These are phyloP conservation scores for Tulasnella sp. DNA, from an alignment of 768 basidiomycete genomes.

Conservation along the genomic window DNA sequence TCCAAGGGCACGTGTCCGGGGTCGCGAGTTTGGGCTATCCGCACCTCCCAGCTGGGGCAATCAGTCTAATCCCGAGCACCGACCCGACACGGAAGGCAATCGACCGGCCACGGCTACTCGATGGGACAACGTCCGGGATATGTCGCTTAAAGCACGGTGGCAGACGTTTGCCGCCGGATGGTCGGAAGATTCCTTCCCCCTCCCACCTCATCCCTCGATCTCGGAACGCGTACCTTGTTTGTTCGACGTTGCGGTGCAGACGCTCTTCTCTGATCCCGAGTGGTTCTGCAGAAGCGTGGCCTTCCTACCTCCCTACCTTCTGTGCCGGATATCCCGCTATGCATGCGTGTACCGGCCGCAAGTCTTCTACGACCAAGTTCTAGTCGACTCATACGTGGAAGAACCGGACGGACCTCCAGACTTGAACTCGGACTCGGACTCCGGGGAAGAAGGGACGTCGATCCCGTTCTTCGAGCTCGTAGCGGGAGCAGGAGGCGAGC, in stretches of 20 bases:
- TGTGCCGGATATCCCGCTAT: not conserved
- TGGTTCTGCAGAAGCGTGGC: not conserved
- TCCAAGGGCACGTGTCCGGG: too few relatives aligned
- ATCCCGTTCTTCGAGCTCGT: constrained; percentile 2
- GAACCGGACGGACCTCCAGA: not conserved
- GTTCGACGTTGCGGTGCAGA: not conserved
- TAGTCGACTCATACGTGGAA: not conserved
- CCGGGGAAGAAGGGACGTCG: not conserved
- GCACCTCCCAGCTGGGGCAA: too few relatives aligned
- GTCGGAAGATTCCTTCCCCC: not conserved
- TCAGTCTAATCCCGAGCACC: too few relatives aligned
- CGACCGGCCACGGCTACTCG: not conserved
- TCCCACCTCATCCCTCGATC: not conserved
- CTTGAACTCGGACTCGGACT: too few relatives aligned
- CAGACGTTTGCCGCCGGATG: not conserved
- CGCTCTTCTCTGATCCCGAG: not conserved
- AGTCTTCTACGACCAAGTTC: not conserved
- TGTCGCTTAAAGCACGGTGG: not conserved
- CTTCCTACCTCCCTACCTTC: constrained; percentile 6
- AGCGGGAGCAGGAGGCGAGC: not conserved
- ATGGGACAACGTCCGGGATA: not conserved
- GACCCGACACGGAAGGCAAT: too few relatives aligned
- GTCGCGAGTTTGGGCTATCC: too few relatives aligned
- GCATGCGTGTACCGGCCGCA: not conserved
- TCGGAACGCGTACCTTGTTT: not conserved